Base-by-base conservation (phyloP, 306 rosid species). In the Prunus davidiana region DNA sequence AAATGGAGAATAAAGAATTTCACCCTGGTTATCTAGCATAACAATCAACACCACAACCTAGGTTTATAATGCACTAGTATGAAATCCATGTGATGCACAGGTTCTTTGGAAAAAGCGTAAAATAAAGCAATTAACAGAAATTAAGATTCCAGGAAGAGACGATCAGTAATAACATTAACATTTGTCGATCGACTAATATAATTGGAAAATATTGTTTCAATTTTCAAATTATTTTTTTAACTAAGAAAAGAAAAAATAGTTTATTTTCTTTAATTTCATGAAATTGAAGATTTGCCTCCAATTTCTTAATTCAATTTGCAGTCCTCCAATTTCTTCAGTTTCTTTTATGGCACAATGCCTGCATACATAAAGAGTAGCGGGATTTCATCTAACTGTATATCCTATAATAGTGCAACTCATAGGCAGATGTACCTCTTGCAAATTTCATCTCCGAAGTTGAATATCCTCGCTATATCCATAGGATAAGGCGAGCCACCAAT, bases 401-500 rank as follows among this genome's bases (percentile, higher is more conserved):
- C 18, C 25, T 9, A 72, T 24, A 2, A 56, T 4, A 22, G 15
- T 11, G 5, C 4, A 57, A 51, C 15, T 46, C 45, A 58, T 49
- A 46, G n/a, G 69, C 19, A 58, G 64, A 74, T 66, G 64, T 79
- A 91, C 98, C 98, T 90, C 81, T 86, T 81, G 86, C 93, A 88
- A 78, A 90, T 85, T 75, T 90, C 97, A 51, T 81, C 82, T 24
- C 88, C 85, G 6, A 94, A 86, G 85, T 94, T 94, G 86, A 90
- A 94, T 80, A 94, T 90, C 84, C 91, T 86, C 30, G 89, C 96
- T 73, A 92, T 88, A 76, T 92, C 97, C 85, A 95, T 88, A 62
- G 93, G 65, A 83, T 82, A 84, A 13, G 98, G 98, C 22, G 89
- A 56, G 60, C 67, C 73, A 60, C 98, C 97, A 74, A 75, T 76